Conservation (phyloP, 805 yeast genomes). For the Zygosaccharomyces siamensis region DNA sequence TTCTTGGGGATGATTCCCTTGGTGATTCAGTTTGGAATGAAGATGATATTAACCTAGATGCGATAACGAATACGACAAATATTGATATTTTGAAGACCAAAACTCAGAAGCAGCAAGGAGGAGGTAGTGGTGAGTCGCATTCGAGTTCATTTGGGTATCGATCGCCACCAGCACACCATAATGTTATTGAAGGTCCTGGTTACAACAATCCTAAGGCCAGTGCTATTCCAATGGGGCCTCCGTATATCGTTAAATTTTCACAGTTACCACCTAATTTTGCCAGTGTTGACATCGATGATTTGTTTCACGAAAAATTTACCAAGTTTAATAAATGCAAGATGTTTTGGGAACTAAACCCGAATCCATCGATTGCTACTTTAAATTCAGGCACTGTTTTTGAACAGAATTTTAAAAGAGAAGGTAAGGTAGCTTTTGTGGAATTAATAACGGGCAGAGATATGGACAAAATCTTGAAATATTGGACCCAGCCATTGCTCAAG, state of each 20-base stretch:
- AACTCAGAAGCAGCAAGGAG: constrained; percentile 8
- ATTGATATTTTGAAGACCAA: constrained; percentile 28
- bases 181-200: not conserved
- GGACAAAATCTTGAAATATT: constrained; percentile 33
- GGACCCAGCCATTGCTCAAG: constrained; percentile 35
- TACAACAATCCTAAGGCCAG: not conserved
- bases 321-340: constrained; percentile 55
- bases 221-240: constrained; percentile 39
- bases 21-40: constrained; percentile 36
- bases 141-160: constrained; percentile 12
- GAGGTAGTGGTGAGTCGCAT: not conserved
- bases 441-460: constrained; percentile 41
- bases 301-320: constrained; percentile 60
- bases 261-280: constrained; percentile 55
- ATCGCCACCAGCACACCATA: constrained; percentile 7
- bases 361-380: constrained; percentile 62
- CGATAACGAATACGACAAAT: constrained; percentile 31
- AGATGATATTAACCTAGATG: constrained; percentile 34
- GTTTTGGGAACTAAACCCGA: constrained; percentile 53
- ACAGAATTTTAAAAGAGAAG: constrained; percentile 56
- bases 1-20: constrained; percentile 40
- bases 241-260: constrained; percentile 59
- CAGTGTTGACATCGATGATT: constrained; percentile 47
- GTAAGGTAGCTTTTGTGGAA: constrained; percentile 41
- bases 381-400: constrained; percentile 46